Percentiles rank a stretch among this genome's conserved stretches.
Evolutionary conservation across 2,329 filamentous ascomycete genomes (phyloP).

Genomic region (Myriangium duriaei): DNA sequence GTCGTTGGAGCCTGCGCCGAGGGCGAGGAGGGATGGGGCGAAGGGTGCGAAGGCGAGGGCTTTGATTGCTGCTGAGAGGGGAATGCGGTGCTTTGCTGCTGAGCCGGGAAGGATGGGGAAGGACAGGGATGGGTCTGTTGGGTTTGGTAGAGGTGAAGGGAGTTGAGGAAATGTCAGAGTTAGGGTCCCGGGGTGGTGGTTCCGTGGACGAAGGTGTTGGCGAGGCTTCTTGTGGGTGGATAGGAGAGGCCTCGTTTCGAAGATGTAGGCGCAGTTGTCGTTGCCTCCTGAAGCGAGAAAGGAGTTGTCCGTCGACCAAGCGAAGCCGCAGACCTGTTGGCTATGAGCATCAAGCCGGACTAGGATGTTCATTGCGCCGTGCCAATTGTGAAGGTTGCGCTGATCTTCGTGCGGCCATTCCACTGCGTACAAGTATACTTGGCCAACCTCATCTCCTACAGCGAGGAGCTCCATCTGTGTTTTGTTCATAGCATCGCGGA

Average conservation of each 20-base stretch:
- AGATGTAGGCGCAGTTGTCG: slow-evolving; percentile 79
- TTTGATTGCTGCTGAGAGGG: slow-evolving; percentile 81
- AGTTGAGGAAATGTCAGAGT: slow-evolving; percentile 2
- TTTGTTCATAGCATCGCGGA: slow-evolving; percentile 34
- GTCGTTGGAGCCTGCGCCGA: slow-evolving; percentile 86
- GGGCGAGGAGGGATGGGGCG: slow-evolving; percentile 76
- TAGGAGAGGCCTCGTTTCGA: slow-evolving; percentile 53
- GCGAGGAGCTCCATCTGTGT: slow-evolving; percentile 71
- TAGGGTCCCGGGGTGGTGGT: slow-evolving; percentile 12
- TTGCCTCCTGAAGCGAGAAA: slow-evolving; percentile 83
- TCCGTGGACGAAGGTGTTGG: slow-evolving; percentile 10
- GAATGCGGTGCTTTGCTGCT: slow-evolving; percentile 56
- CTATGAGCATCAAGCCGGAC: slow-evolving; percentile 65
- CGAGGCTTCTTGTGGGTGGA: slow-evolving; percentile 9
- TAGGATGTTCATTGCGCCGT: slow-evolving; percentile 64
- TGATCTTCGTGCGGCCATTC: slow-evolving; percentile 57
- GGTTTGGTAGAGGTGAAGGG: not conserved
- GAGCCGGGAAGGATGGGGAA: slow-evolving; percentile 17
- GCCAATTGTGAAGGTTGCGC: slow-evolving; percentile 60
- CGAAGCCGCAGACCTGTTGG: slow-evolving; percentile 87
- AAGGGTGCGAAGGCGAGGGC: slow-evolving; percentile 95
- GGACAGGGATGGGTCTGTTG: slow-evolving; percentile 21
- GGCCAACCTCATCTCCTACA: slow-evolving; percentile 71
- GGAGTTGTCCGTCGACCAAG: slow-evolving; percentile 66
- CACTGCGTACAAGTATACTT: slow-evolving; percentile 76